phyloP scores from a whole-genome alignment of 2,329 filamentous ascomycete genomes.

The Coniella lustricola region DNA sequence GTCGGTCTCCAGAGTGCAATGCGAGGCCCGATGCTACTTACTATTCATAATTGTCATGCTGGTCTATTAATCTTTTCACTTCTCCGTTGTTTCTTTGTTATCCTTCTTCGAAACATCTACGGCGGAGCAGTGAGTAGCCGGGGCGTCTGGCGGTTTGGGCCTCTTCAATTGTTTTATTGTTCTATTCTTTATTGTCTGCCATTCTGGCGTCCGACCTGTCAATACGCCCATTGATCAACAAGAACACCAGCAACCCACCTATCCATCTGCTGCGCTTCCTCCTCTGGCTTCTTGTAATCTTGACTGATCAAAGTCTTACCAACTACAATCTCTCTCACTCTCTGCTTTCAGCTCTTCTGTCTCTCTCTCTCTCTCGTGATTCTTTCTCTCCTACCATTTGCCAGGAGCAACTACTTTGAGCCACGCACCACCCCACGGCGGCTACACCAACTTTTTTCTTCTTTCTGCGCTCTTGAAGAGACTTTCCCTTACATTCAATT shows the following conservation, averaged over 20 bases:
- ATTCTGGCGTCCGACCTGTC: background rate
- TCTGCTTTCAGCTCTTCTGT: too few relatives aligned
- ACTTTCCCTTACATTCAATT: constrained; percentile 7
- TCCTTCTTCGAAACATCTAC: too few relatives aligned
- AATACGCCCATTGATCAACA: background rate
- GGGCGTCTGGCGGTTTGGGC: too few relatives aligned
- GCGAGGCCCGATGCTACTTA: constrained; percentile 4
- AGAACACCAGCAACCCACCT: too few relatives aligned
- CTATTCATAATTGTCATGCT: constrained; percentile 8
- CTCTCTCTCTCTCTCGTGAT: too few relatives aligned
- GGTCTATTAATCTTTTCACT: constrained; percentile 8
- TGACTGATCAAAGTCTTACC: background rate
- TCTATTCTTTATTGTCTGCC: constrained; percentile 2
- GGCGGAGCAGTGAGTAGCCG: too few relatives aligned
- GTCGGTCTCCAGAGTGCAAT: background rate
- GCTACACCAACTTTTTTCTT: background rate
- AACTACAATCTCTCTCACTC: too few relatives aligned
- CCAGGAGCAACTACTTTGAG: background rate
- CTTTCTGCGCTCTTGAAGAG: background rate
- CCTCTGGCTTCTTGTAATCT: background rate
- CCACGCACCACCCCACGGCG: background rate
- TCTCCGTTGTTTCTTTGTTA: background rate
- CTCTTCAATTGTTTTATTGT: too few relatives aligned
- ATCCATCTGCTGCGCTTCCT: background rate
- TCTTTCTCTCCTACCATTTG: too few relatives aligned